Evolutionary conservation across 2,329 filamentous ascomycete species (phyloP).

Genomic region (Rutstroemia sp.): DNA sequence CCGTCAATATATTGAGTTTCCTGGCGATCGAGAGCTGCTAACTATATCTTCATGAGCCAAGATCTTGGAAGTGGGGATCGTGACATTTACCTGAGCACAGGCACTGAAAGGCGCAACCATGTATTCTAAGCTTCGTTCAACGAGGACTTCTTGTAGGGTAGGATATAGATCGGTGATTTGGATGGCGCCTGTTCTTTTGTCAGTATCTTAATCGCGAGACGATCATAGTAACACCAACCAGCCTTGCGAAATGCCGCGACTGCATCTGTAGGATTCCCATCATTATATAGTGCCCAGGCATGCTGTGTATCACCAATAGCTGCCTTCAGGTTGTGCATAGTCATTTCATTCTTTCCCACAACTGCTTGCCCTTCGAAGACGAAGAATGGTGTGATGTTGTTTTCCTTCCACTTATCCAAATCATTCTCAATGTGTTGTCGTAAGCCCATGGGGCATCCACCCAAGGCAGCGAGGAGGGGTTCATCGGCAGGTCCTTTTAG

Average conservation of each 20-base stretch:
- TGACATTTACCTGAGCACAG: slow-evolving; percentile 63
- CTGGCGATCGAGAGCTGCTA: slow-evolving; percentile 68
- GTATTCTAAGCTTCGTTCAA: slow-evolving; percentile 62
- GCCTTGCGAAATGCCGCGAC: slow-evolving; percentile 82
- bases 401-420: slow-evolving; percentile 61
- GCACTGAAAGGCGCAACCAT: slow-evolving; percentile 83
- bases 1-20: slow-evolving; percentile 64
- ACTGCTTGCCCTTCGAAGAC: slow-evolving; percentile 86
- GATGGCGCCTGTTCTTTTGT: slow-evolving; percentile 52
- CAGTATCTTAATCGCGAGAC: slow-evolving; percentile 19
- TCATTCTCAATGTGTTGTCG: slow-evolving; percentile 68
- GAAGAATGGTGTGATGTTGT: slow-evolving; percentile 73
- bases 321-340: slow-evolving; percentile 53
- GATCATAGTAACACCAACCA: slow-evolving; percentile 42
- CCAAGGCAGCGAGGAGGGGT: slow-evolving; percentile 81
- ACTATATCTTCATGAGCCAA: slow-evolving; percentile 36
- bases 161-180: slow-evolving; percentile 66
- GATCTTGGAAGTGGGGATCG: background rate
- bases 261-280: slow-evolving; percentile 69
- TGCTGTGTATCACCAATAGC: slow-evolving; percentile 65
- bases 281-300: slow-evolving; percentile 84
- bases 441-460: slow-evolving; percentile 77
- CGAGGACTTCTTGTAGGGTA: slow-evolving; percentile 67
- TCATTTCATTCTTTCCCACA: slow-evolving; percentile 64
- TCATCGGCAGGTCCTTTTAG: slow-evolving; percentile 69